These are phyloP conservation scores for Periconia macrospinosa DNA, from an alignment of 2,329 filamentous ascomycete species.

Conservation along the genomic window DNA sequence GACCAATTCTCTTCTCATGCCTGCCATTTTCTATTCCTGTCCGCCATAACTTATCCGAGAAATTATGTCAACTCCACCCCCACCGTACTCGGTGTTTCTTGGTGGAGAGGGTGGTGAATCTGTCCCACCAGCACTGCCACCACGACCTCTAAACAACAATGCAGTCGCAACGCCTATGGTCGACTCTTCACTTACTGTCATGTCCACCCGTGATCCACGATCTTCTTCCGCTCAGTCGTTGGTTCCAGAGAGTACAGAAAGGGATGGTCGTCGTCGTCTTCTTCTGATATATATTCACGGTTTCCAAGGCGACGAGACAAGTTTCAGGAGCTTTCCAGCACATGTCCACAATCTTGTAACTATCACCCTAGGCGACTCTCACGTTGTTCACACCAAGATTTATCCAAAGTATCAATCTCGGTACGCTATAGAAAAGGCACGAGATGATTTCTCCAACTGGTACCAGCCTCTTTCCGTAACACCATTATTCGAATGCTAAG, in stretches of 20 bases:
- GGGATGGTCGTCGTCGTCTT: constrained; percentile 56
- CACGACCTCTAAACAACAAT: constrained; percentile 21
- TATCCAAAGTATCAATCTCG: constrained; percentile 81
- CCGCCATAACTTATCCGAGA: neutral
- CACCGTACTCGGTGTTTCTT: constrained; percentile 1
- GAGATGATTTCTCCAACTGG: constrained; percentile 83
- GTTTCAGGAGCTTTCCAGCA: constrained; percentile 83
- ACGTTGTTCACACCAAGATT: constrained; percentile 83
- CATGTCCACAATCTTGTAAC: constrained; percentile 79
- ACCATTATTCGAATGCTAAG: constrained; percentile 6
- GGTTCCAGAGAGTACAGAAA: constrained; percentile 38
- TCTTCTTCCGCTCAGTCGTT: constrained; percentile 52
- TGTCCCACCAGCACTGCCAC: constrained; percentile 36
- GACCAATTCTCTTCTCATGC: neutral
- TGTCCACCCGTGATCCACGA: constrained; percentile 45
- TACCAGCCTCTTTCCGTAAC: constrained; percentile 25
- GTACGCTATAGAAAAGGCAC: constrained; percentile 69
- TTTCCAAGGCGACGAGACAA: constrained; percentile 86
- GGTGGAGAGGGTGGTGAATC: neutral
- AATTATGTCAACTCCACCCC: constrained; percentile 16
- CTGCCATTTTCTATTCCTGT: neutral
- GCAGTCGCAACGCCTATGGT: constrained; percentile 15
- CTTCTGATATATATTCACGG: constrained; percentile 86
- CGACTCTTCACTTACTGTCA: constrained; percentile 24
- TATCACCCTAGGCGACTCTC: constrained; percentile 67